Conservation (phyloP, 208 protist species). For the Leptomonas pyrrhocoris region DNA sequence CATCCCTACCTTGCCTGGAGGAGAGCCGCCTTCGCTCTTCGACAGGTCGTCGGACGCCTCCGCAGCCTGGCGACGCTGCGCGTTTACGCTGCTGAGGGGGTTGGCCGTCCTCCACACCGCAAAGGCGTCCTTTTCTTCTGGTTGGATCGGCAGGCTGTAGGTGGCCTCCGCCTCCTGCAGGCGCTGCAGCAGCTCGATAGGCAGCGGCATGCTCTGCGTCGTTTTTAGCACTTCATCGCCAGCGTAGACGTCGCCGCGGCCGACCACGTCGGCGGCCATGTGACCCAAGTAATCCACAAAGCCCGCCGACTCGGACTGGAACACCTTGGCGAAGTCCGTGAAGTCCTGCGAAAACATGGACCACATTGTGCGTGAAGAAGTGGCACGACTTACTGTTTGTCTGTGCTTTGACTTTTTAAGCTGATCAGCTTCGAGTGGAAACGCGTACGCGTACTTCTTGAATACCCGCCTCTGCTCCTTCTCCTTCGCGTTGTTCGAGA, state of each 20-base stretch:
- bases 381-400: too few relatives aligned
- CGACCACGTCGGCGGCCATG: constrained; percentile 69
- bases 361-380: constrained; percentile 44
- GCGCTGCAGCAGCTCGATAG: constrained; percentile 29
- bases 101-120: constrained; percentile 48
- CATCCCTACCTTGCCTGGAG: too few relatives aligned
- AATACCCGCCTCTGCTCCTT: too few relatives aligned
- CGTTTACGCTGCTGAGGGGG: constrained; percentile 52
- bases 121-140: constrained; percentile 43
- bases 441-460: too few relatives aligned
- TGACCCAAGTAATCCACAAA: constrained; percentile 54
- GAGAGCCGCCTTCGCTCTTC: not conserved
- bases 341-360: constrained; percentile 63
- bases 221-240: constrained; percentile 65
- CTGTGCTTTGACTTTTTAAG: too few relatives aligned
- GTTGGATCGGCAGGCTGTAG: constrained; percentile 41
- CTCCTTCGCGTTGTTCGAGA: too few relatives aligned
- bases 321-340: constrained; percentile 55
- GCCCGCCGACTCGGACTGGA: constrained; percentile 61
- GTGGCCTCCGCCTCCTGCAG: constrained; percentile 50
- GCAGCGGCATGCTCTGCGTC: constrained; percentile 51
- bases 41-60: not conserved
- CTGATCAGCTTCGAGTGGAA: too few relatives aligned
- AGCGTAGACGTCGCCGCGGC: constrained; percentile 48
- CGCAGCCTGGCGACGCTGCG: constrained; percentile 16